phyloP scores from a whole-genome alignment of 306 rosid genomes.

The Cucurbita pepo region DNA sequence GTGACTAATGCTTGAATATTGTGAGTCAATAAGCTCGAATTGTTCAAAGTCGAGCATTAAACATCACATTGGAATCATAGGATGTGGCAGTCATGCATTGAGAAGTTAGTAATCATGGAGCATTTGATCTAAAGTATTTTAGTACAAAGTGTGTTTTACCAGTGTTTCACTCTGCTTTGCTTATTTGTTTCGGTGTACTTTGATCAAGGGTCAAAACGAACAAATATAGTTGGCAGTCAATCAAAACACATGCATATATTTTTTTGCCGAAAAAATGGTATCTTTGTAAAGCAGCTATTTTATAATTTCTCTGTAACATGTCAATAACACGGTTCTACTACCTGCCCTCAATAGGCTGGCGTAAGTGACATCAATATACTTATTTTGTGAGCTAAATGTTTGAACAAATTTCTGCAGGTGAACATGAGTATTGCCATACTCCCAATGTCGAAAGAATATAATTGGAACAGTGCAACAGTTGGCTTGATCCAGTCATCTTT shows the following conservation, averaged over 20 bases:
- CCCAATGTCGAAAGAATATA: conserved; percentile 83
- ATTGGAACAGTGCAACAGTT: conserved; percentile 91
- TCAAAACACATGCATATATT: background rate
- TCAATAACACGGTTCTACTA: background rate
- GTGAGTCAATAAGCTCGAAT: no score
- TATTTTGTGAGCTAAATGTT: conserved; percentile 9
- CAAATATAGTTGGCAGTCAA: background rate
- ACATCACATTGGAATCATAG: no score
- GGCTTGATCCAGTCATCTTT: conserved; percentile 93
- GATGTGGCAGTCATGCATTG: no score
- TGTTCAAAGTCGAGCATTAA: no score
- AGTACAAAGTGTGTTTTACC: no score
- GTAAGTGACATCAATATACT: background rate
- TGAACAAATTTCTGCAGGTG: conserved; percentile 29
- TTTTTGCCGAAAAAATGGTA: background rate
- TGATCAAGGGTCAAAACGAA: no score
- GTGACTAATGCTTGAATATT: background rate
- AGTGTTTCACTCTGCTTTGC: no score
- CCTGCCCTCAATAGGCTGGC: background rate
- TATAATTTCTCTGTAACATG: background rate
- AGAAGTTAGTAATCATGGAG: no score
- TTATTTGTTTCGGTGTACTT: no score
- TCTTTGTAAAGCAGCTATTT: background rate
- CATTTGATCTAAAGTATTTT: no score
- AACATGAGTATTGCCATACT: conserved; percentile 99